Evolutionary conservation across 768 basidiomycete species (phyloP).

Genomic region (Auricularia sp.): DNA sequence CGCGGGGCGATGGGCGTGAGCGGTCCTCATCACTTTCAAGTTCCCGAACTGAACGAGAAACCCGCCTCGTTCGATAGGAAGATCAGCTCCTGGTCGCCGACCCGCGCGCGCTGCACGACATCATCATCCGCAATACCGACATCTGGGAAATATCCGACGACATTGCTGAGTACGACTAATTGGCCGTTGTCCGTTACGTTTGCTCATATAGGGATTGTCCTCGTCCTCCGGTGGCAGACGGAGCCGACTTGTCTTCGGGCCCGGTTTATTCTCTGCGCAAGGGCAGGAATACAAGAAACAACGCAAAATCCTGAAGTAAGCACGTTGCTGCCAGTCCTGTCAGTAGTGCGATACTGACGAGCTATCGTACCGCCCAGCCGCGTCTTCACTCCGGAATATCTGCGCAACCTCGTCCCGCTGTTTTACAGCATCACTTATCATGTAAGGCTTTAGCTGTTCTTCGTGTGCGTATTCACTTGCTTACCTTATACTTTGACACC

Average conservation of each 20-base stretch:
- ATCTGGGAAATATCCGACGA: not conserved
- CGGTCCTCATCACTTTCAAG: no score
- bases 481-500: not conserved
- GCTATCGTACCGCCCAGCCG: not conserved
- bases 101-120: not conserved
- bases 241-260: not conserved
- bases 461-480: not conserved
- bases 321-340: not conserved
- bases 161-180: not conserved
- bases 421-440: not conserved
- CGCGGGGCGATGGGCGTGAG: not conserved
- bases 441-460: not conserved
- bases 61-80: not conserved
- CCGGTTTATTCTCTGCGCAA: not conserved
- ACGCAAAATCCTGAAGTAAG: not conserved
- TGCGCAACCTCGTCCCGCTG: not conserved
- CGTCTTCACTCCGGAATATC: not conserved
- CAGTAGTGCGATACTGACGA: no score
- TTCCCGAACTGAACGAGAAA: no score
- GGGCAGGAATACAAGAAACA: constrained; percentile 1
- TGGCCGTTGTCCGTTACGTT: not conserved
- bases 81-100: not conserved
- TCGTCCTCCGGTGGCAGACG: not conserved
- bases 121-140: not conserved
- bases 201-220: not conserved